Evolutionary conservation across 2,329 filamentous ascomycete genomes (phyloP).

Genomic region (Aspergillus unguis): DNA sequence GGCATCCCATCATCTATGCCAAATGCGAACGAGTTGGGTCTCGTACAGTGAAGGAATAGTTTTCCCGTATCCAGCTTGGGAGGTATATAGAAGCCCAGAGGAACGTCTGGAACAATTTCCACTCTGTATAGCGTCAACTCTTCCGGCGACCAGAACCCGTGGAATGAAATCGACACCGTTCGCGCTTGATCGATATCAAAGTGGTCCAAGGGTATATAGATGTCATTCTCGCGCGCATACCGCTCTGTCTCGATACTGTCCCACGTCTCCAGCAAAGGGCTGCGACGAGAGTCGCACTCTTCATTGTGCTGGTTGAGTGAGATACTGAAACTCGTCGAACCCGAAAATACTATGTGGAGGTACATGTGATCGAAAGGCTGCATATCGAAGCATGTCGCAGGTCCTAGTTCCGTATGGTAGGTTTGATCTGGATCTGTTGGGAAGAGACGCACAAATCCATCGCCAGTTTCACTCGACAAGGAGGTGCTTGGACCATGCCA

Average conservation of each 20-base stretch:
- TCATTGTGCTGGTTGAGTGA: conserved; percentile 65
- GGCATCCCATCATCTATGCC: conserved; percentile 69
- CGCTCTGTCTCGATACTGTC: conserved; percentile 64
- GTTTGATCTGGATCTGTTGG: conserved; percentile 60
- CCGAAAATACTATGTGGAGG: conserved; percentile 62
- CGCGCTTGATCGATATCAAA: conserved; percentile 60
- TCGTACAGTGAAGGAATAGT: conserved; percentile 61
- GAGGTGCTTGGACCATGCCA: conserved; percentile 66
- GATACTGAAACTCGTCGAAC: conserved; percentile 61
- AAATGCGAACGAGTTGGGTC: conserved; percentile 68
- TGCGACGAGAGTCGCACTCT: conserved; percentile 53
- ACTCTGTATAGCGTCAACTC: conserved; percentile 54
- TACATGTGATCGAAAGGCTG: conserved; percentile 55
- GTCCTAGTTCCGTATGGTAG: conserved; percentile 58
- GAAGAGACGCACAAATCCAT: conserved; percentile 53
- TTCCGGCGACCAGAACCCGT: conserved; percentile 59
- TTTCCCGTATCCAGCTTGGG: conserved; percentile 60
- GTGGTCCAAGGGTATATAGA: conserved; percentile 66
- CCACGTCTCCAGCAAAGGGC: conserved; percentile 64
- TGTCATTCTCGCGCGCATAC: conserved; percentile 54
- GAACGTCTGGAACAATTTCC: conserved; percentile 59
- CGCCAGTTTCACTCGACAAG: conserved; percentile 52
- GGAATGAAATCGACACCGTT: conserved; percentile 58
- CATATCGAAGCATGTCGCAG: conserved; percentile 55
- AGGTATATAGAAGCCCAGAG: conserved; percentile 52